Percentiles rank a stretch among this genome's conserved stretches.
Evolutionary conservation across 805 yeast genomes (phyloP).

Genomic region (Hanseniaspora valbyensis): DNA sequence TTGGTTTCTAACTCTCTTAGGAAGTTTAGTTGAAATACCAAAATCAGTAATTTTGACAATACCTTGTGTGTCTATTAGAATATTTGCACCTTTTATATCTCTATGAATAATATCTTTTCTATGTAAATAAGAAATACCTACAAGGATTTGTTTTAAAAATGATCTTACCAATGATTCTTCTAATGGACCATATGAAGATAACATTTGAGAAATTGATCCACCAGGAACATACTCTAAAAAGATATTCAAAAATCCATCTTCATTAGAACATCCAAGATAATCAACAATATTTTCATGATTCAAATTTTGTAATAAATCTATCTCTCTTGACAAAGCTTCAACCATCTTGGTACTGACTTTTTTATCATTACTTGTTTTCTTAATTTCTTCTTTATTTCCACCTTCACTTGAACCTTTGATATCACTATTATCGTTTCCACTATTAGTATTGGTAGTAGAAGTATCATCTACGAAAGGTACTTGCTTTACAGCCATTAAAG

Average conservation of each 20-base stretch:
- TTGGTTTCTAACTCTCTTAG: constrained; percentile 37
- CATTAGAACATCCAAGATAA: constrained; percentile 78
- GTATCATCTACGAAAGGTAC: constrained; percentile 45
- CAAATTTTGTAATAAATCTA: constrained; percentile 60
- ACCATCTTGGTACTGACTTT: constrained; percentile 39
- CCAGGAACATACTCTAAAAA: constrained; percentile 69
- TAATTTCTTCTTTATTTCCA: constrained; percentile 19
- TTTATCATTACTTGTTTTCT: constrained; percentile 30
- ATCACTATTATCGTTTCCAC: constrained; percentile 19
- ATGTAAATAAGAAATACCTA: constrained; percentile 66
- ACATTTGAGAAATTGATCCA: constrained; percentile 60
- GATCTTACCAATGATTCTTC: constrained; percentile 65
- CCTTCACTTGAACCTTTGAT: constrained; percentile 19
- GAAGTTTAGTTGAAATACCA: constrained; percentile 64
- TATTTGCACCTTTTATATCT: constrained; percentile 83
- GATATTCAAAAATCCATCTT: constrained; percentile 60
- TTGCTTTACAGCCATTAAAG: constrained; percentile 93
- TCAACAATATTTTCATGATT: constrained; percentile 89
- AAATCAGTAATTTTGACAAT: constrained; percentile 78
- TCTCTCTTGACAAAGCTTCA: constrained; percentile 73
- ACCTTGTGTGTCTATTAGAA: constrained; percentile 68
- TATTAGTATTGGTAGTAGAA: constrained; percentile 2
- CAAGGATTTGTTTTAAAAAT: constrained; percentile 63
- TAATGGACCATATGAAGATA: constrained; percentile 64
- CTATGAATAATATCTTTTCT: constrained; percentile 68